Evolutionary conservation across 768 basidiomycete species (phyloP), one percentile per base, ranked within the genome.

Genomic region (Suillus brevipes): DNA sequence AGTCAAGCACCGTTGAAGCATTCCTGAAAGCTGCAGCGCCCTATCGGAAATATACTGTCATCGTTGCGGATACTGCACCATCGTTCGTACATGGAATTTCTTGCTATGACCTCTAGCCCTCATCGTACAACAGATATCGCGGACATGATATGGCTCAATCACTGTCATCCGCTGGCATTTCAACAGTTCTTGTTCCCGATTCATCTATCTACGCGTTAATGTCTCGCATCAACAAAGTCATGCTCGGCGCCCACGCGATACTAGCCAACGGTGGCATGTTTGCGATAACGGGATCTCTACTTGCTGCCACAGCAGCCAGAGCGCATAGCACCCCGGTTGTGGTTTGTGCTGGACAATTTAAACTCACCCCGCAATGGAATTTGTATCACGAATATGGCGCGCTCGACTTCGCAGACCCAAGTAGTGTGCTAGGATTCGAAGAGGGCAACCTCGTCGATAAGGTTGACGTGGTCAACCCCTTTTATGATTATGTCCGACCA

Each of bases 231-330:
- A 97, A 95, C 80, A 99, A 99, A 78, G 91, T 99, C 69, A 88
- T 99, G 65, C 84, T 99, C 55, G 94, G 95, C 36, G 91, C 95
- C 13, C 97, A 98, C 77, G 89, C 92, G n/a, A 91, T 99, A 71
- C 88, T 97, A 59, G 96, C 97, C 31, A 97, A 98, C 72, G 97
- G 97, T 16, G 95, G 96, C 16, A 90, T 98, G 85, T 95, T 97
- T 75, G 91, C 93, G 18, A 85, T 92, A 52, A 85, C 91, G 0
- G 96, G 96, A 23, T 91, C 94, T 2, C 83, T 95, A 20, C 81
- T 95, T 50, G 92, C 89, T 2, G 94, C 92, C 4, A 87, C 90
- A 28, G 95, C 95, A 57, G 96, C 96, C 42, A 87, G 87, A 64
- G 91, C 89, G 36, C 95, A 97, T 78, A 88, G 90, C 71, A 95